Conservation (phyloP, 345 rosid species). For the Hibiscus mutabilis region DNA sequence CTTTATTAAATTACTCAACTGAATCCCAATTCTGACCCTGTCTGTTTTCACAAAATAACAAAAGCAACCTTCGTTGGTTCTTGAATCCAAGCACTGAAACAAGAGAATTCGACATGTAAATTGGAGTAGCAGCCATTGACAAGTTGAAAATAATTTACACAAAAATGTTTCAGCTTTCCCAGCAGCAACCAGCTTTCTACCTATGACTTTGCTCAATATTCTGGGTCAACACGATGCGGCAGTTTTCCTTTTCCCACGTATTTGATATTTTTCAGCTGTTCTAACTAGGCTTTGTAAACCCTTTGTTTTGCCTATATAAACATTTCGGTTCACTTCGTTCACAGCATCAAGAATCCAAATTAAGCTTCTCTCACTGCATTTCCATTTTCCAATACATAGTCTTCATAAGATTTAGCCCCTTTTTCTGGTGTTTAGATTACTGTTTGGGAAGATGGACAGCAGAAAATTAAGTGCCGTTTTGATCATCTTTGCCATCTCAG, state of each 20-base stretch:
- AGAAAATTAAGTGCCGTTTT: slow-evolving; percentile 14
- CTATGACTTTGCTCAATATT: neutral
- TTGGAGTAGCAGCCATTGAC: neutral
- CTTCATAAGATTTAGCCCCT: neutral
- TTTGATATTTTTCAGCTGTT: neutral
- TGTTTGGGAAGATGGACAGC: slow-evolving; percentile 12
- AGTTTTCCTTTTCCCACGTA: neutral
- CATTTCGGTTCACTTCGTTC: neutral
- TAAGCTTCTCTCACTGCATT: neutral
- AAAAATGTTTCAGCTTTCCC: neutral
- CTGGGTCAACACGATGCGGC: neutral
- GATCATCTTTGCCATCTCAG: slow-evolving; percentile 20
- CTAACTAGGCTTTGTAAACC: neutral
- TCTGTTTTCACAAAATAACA: neutral
- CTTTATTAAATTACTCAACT: neutral
- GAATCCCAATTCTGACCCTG: neutral
- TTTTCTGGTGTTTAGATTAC: neutral
- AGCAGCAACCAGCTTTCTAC: neutral
- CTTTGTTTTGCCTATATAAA: neutral
- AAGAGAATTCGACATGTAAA: no score
- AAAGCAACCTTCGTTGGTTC: no score
- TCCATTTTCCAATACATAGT: neutral
- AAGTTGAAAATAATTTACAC: neutral
- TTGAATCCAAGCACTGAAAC: no score
- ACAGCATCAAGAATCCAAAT: neutral